Base-by-base conservation (phyloP, 495 filamentous ascomycete genomes). In the Podospora pseudoanserina region DNA sequence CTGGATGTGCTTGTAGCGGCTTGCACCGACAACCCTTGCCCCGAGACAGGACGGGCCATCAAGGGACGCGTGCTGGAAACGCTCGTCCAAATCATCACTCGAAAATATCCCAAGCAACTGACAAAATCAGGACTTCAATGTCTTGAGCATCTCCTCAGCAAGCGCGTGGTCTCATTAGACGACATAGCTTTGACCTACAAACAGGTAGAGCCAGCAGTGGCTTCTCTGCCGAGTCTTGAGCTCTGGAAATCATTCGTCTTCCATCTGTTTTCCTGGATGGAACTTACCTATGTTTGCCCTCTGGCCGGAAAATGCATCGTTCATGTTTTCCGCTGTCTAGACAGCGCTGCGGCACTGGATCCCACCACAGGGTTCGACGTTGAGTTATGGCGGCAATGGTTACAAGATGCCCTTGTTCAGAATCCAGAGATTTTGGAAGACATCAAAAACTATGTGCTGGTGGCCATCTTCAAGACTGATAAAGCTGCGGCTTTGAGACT, bases 391-490 rank as follows among this genome's bases (percentile, higher is more conserved):
- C 76, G 82, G 57, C 67, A 71, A 18, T 86, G 83, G 74, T 80
- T 88, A 26, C 77, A 80, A 57, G 78, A 75, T 59, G 78, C 75
- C 49, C 68, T 87, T 11, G 63, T 82, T 39, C 79, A 78, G 19
- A 80, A 88, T 60, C 75, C 82, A 9, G 82, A 85, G n/a, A 78
- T 80, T 53, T 67, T 93, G 9, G 89, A 90, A 67, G 82, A 86
- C 60, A 83, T 93, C 59, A 91, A 89, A 67, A 86, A 84, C 56
- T 89, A 94, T 76, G 81, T 93, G n/a, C 86, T 96, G 23, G 84
- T 90, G 0, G 84, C 86, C 1, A 77, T 96, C 15, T 92, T 96
- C 75, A 86, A 81, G 67, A 73, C 83, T 23, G 87, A 89, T 67
- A 71, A 83, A 5, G 59, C 68, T 18, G 84, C 84, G 0, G 90